Evolutionary conservation across 495 filamentous ascomycete species (phyloP).

Genomic region (Podospora comata): DNA sequence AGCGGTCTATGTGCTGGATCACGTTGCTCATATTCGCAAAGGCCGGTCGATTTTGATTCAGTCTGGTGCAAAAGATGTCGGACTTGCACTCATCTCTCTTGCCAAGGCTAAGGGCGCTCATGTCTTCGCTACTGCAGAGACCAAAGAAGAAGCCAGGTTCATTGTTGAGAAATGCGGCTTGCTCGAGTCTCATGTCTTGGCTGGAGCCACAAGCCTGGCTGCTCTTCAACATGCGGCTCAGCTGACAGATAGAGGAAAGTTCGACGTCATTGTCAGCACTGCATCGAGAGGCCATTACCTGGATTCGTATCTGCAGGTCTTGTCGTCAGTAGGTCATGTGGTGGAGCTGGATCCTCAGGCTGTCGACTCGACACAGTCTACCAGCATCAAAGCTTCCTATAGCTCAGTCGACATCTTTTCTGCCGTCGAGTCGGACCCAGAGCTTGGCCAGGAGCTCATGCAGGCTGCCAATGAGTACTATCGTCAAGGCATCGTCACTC

Average conservation of each 20-base stretch:
- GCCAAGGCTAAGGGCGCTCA: slow-evolving; percentile 5
- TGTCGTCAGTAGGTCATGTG: not conserved
- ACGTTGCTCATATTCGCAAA: slow-evolving; percentile 12
- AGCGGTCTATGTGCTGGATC: slow-evolving; percentile 16
- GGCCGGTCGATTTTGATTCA: not conserved
- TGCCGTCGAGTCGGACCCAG: not conserved
- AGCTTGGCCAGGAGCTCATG: not conserved
- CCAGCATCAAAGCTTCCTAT: not conserved
- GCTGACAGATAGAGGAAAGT: not conserved
- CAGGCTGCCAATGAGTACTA: not conserved
- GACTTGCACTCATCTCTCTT: slow-evolving; percentile 2
- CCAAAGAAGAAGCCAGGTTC: not conserved
- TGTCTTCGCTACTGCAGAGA: not conserved
- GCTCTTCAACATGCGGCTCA: not conserved
- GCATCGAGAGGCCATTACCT: not conserved
- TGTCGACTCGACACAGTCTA: not conserved
- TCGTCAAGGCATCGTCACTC: not conserved
- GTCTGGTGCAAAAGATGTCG: not conserved
- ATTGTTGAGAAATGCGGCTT: not conserved
- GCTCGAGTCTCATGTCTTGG: not conserved
- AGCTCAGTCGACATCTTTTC: not conserved
- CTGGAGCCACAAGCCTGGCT: not conserved
- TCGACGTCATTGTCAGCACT: not conserved
- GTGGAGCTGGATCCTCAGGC: not conserved
- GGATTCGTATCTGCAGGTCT: not conserved